phyloP scores from a whole-genome alignment of 169 alveolate species.

The Neospora caninum region DNA sequence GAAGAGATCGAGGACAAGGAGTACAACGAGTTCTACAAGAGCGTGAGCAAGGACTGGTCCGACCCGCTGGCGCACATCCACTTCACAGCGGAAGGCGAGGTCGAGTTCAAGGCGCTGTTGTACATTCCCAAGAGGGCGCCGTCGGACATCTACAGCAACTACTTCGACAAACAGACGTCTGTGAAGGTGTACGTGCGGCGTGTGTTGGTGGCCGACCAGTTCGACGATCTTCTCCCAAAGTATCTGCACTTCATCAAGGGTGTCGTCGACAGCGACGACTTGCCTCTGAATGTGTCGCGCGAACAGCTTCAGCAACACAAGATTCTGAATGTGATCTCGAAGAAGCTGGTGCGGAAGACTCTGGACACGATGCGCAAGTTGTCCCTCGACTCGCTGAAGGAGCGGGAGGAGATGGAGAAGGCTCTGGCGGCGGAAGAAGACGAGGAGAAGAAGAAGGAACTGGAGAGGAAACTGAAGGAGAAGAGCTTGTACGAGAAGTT shows the following conservation, averaged over 20 bases:
- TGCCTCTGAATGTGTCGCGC: conserved; percentile 92
- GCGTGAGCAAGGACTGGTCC: conserved; percentile 91
- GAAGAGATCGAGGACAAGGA: conserved; percentile 96
- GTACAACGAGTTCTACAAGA: conserved; percentile 94
- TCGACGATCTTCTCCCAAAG: conserved; percentile 94
- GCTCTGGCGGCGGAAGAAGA: conserved; percentile 45
- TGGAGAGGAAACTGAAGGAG: conserved; percentile 79
- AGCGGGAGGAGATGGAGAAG: conserved; percentile 76
- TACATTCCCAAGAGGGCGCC: conserved; percentile 95
- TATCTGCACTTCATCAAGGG: conserved; percentile 94
- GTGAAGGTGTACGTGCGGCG: conserved; percentile 92
- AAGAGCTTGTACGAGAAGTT: conserved; percentile 83
- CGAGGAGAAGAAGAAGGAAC: conserved; percentile 84
- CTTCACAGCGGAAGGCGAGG: conserved; percentile 99
- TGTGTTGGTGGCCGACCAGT: conserved; percentile 94
- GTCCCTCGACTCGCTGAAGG: conserved; percentile 88
- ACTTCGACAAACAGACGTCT: conserved; percentile 85
- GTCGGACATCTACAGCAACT: conserved; percentile 92
- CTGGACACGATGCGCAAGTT: conserved; percentile 93
- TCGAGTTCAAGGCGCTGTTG: conserved; percentile 96
- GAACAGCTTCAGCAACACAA: conserved; percentile 91
- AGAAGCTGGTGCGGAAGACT: conserved; percentile 96
- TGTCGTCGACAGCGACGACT: conserved; percentile 95
- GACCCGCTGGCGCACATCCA: conserved; percentile 98
- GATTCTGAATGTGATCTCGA: conserved; percentile 92